These are phyloP conservation scores for Agrocybe chaxingu DNA, from an alignment of 768 basidiomycete species.

Conservation along the genomic window DNA sequence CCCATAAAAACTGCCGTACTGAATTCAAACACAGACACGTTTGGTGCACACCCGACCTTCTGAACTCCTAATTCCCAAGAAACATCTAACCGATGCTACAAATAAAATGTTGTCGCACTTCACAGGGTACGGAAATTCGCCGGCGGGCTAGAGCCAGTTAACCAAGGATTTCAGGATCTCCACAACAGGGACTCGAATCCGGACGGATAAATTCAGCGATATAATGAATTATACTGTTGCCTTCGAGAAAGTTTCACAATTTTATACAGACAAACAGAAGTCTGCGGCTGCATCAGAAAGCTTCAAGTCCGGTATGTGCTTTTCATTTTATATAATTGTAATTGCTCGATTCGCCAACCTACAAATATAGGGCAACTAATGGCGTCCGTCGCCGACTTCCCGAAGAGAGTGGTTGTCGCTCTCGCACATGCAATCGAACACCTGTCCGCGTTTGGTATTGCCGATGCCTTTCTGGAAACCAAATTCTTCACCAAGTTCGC, in stretches of 20 bases:
- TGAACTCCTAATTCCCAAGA: slow-evolving; percentile 68
- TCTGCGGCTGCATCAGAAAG: slow-evolving; percentile 36
- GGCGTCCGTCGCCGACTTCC: slow-evolving; percentile 62
- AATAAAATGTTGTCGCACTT: slow-evolving; percentile 75
- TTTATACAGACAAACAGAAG: slow-evolving; percentile 57
- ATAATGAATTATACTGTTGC: slow-evolving; percentile 63
- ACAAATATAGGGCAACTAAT: slow-evolving; percentile 51
- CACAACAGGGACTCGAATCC: slow-evolving; percentile 39
- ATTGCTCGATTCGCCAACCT: neutral
- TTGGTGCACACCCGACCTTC: slow-evolving; percentile 81
- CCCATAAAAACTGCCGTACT: neutral
- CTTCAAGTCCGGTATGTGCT: slow-evolving; percentile 40
- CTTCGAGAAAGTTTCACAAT: slow-evolving; percentile 60
- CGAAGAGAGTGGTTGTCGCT: slow-evolving; percentile 65
- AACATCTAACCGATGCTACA: slow-evolving; percentile 62
- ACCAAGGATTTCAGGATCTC: slow-evolving; percentile 29
- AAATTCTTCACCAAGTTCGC: slow-evolving; percentile 79
- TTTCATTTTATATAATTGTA: neutral
- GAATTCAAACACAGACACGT: slow-evolving; percentile 56
- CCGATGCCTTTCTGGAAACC: slow-evolving; percentile 74
- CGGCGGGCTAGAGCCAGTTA: neutral
- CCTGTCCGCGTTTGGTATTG: slow-evolving; percentile 70
- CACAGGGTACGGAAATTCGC: slow-evolving; percentile 43
- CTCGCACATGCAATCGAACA: slow-evolving; percentile 72
- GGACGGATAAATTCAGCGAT: slow-evolving; percentile 60